Conservation (phyloP, 306 rosid genomes). For the Senna tora region DNA sequence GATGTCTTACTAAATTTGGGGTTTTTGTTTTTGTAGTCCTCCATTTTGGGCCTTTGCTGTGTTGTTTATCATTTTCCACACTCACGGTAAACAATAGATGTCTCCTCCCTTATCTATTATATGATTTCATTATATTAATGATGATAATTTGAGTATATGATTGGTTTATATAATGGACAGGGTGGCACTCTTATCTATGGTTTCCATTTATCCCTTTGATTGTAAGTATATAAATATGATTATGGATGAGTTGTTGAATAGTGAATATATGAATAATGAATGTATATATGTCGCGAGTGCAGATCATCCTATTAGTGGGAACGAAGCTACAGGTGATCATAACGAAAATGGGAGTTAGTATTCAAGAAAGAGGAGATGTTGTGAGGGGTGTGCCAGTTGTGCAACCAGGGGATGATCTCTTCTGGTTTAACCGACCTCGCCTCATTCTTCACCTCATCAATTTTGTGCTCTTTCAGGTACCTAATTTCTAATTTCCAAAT, state of each 20-base stretch:
- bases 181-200: slow-evolving; percentile 80
- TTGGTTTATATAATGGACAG: slow-evolving; percentile 42
- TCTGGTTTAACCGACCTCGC: slow-evolving; percentile 80
- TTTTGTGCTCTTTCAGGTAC: slow-evolving; percentile 88
- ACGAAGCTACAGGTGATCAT: slow-evolving; percentile 88
- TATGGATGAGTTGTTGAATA: too few species aligned
- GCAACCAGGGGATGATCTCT: slow-evolving; percentile 76
- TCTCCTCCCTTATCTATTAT: too few species aligned
- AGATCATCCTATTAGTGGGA: slow-evolving; percentile 80
- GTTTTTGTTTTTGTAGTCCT: slow-evolving; percentile 70
- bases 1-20: too few species aligned
- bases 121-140: too few species aligned
- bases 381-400: slow-evolving; percentile 83
- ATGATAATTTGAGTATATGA: too few species aligned
- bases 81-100: slow-evolving; percentile 48
- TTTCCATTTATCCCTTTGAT: slow-evolving; percentile 82
- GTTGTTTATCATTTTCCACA: slow-evolving; percentile 60
- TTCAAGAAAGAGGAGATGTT: slow-evolving; percentile 76
- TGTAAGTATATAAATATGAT: too few species aligned
- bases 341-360: slow-evolving; percentile 79
- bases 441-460: slow-evolving; percentile 79
- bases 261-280: too few species aligned
- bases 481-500: too few species aligned
- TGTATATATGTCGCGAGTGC: not conserved
- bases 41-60: slow-evolving; percentile 70